phyloP scores from a whole-genome alignment of 1,284 basidiomycete species.

The Ustilago xerochloae region DNA sequence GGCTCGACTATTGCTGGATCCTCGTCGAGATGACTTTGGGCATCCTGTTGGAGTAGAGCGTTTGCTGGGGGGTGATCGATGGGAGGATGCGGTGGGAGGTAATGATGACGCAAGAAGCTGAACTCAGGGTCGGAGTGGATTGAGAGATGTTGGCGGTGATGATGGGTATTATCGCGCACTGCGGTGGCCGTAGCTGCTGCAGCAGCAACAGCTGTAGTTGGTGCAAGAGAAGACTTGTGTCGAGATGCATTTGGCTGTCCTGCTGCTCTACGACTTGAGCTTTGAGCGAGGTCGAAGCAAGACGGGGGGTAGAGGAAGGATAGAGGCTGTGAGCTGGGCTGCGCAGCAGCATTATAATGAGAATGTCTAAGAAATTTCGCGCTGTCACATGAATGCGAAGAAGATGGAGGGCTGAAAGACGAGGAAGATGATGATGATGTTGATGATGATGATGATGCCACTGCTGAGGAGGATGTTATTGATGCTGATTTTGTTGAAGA shows the following conservation, averaged over 20 bases:
- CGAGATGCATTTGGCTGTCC: neutral
- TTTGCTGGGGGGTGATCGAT: conserved; percentile 15
- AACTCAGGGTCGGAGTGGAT: conserved; percentile 12
- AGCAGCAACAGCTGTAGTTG: conserved; percentile 20
- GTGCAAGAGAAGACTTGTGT: conserved; percentile 30
- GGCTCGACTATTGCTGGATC: neutral
- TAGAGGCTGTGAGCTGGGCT: neutral
- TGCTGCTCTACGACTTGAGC: neutral
- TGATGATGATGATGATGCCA: neutral
- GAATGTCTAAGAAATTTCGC: neutral
- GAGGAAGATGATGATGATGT: neutral
- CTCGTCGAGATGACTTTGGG: conserved; percentile 15
- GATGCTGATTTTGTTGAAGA: neutral
- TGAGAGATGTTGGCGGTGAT: conserved; percentile 9
- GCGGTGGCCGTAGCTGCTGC: conserved; percentile 17
- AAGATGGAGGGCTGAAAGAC: neutral
- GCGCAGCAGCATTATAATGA: neutral
- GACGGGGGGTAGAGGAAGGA: conserved; percentile 45
- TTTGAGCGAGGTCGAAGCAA: conserved; percentile 12
- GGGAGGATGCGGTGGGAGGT: conserved; percentile 18
- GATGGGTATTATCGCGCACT: conserved; percentile 8
- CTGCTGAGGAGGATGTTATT: conserved; percentile 4
- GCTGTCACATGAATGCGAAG: too few species aligned
- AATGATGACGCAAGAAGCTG: conserved; percentile 27
- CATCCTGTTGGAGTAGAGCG: conserved; percentile 17